Conservation (phyloP, 2,329 filamentous ascomycete genomes). For the Paraphaeosphaeria minitans region DNA sequence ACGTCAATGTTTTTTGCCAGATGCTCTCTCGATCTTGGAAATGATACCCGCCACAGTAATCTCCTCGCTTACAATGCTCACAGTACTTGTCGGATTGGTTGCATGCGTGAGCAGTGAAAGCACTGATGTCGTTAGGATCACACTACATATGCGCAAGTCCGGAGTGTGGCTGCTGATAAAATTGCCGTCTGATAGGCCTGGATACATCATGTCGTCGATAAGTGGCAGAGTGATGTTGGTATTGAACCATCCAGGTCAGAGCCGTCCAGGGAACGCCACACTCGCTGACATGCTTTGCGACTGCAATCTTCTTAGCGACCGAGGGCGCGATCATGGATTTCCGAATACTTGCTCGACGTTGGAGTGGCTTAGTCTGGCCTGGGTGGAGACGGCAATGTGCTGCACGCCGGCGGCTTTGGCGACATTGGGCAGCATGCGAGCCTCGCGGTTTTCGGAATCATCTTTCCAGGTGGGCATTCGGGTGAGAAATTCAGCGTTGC, state of each 20-base stretch:
- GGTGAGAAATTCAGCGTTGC: slow-evolving; percentile 33
- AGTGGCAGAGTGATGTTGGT: slow-evolving; percentile 55
- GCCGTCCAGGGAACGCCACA: slow-evolving; percentile 54
- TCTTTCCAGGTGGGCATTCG: slow-evolving; percentile 29
- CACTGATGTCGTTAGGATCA: slow-evolving; percentile 56
- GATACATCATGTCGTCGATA: slow-evolving; percentile 44
- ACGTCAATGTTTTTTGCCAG: slow-evolving; percentile 41
- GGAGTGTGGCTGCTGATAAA: slow-evolving; percentile 45
- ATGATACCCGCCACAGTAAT: slow-evolving; percentile 47
- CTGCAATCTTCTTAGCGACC: slow-evolving; percentile 48
- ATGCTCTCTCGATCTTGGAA: slow-evolving; percentile 43
- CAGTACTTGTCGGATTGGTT: slow-evolving; percentile 51
- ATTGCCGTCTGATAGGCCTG: slow-evolving; percentile 47
- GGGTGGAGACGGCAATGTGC: slow-evolving; percentile 37
- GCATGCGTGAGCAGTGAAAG: slow-evolving; percentile 53
- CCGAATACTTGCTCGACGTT: slow-evolving; percentile 11
- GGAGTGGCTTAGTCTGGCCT: slow-evolving; percentile 22
- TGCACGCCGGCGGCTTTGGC: slow-evolving; percentile 40
- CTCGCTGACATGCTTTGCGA: slow-evolving; percentile 46
- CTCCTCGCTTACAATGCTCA: slow-evolving; percentile 52
- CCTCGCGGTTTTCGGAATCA: slow-evolving; percentile 25
- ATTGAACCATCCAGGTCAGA: slow-evolving; percentile 59
- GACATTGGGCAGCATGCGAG: slow-evolving; percentile 24
- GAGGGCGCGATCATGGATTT: slow-evolving; percentile 18
- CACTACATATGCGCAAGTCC: slow-evolving; percentile 49